Evolutionary conservation across 495 filamentous ascomycete genomes (phyloP), one percentile per base, ranked within the genome.

Genomic region (Clavariopsis aquatica): DNA sequence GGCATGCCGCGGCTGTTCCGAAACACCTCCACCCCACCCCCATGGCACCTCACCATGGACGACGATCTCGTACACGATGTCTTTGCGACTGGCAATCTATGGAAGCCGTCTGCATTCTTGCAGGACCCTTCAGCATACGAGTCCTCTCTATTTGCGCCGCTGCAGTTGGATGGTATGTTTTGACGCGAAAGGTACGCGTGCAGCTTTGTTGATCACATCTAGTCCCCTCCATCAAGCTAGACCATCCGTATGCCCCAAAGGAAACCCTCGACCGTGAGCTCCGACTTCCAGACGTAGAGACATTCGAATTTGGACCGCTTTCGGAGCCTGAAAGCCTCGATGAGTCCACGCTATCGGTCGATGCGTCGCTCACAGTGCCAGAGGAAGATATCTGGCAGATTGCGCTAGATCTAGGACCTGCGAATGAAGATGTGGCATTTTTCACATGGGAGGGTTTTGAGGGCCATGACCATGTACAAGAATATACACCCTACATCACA

Each of bases 401-500:
- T 7, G 64, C 70, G 15, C 23, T 71, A 1, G 54, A 69, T 72
- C 23, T 70, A 67, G 46, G 60, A 73, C 26, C 72, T 77, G 27
- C 78, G 80, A 49, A 83, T 82, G 64, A 85, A 78, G 66, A 89
- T 84, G 22, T 34, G n/a, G 29, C 19, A 19, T 71, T 72, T 54
- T 69, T 64, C 55, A 65, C 66, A 23, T 96, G 92, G 92, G 90
- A 95, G 59, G 80, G 69, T 1, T 93, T 89, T 71, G 76, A 82
- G 10, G 62, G 82, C 43, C 69, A 68, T 12, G 66, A 74, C 43
- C 56, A 66, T 64, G 58, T 67, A 17, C 81, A 85, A 58, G 76
- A 73, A 0, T 69, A 72, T 26, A 83, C 86, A 19, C 76, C 83
- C 43, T 93, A 93, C 61, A 80, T 96, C 31, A 90, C 86, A 2